A percentile compares a stretch with the other conserved stretches of the same genome.
phyloP scores from a whole-genome alignment of 371 early-diverging fungal genomes.

The Mycotypha africana region DNA sequence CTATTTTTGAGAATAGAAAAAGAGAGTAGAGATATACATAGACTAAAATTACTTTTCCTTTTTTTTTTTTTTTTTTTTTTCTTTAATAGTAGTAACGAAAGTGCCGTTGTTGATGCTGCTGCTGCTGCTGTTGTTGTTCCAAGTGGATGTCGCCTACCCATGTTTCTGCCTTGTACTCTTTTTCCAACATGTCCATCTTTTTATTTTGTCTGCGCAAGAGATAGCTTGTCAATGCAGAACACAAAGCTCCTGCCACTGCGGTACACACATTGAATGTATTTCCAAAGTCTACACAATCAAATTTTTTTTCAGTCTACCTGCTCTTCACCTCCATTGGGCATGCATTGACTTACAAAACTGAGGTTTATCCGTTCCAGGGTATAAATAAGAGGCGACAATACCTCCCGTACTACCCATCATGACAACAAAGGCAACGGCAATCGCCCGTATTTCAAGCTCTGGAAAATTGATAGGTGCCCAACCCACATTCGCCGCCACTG shows the following conservation, averaged over 20 bases:
- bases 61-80: too few species aligned
- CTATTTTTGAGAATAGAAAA: too few species aligned
- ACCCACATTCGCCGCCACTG: constrained; percentile 27
- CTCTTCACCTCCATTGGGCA: too few species aligned
- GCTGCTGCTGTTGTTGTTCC: too few species aligned
- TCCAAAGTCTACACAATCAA: constrained; percentile 19
- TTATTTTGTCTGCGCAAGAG: constrained; percentile 15
- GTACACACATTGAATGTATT: constrained; percentile 15
- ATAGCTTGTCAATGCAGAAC: constrained; percentile 16
- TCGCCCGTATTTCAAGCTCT: constrained; percentile 23
- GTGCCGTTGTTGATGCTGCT: too few species aligned
- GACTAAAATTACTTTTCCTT: too few species aligned
- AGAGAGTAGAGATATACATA: too few species aligned
- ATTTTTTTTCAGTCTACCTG: too few species aligned
- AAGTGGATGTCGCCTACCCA: too few species aligned
- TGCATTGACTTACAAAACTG: constrained; percentile 25
- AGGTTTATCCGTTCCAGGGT: constrained; percentile 23
- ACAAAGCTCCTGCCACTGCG: constrained; percentile 6
- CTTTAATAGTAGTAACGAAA: too few species aligned
- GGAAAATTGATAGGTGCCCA: constrained; percentile 33
- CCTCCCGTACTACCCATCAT: constrained; percentile 36
- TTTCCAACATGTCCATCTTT: not conserved
- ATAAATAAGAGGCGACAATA: constrained; percentile 32
- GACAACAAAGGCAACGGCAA: constrained; percentile 33
- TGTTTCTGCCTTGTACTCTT: too few species aligned